These are phyloP conservation scores for Saccharomycopsis crataegensis DNA, from an alignment of 1,139 yeast genomes.

Conservation along the genomic window DNA sequence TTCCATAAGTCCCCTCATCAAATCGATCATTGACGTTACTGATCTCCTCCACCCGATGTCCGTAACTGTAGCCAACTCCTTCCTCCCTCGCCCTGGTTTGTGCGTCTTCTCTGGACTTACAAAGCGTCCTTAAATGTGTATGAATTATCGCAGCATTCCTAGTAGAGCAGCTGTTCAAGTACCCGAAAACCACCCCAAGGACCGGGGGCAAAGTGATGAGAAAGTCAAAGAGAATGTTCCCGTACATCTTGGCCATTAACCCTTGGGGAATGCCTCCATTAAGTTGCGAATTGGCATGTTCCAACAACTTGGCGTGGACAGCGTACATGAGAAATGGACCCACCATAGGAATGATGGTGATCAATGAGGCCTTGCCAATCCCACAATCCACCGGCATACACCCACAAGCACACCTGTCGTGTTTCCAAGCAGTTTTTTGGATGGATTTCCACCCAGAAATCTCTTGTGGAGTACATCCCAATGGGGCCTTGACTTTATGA, in stretches of 20 bases:
- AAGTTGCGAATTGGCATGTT: conserved; percentile 41
- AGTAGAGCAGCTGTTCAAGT: conserved; percentile 84
- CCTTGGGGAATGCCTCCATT: conserved; percentile 41
- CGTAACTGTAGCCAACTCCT: background rate
- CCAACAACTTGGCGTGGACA: conserved; percentile 60
- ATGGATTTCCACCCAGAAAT: conserved; percentile 61
- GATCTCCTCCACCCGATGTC: background rate
- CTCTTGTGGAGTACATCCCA: conserved; percentile 52
- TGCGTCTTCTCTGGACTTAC: background rate
- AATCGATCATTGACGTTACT: background rate
- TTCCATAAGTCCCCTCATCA: background rate
- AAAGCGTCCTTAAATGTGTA: conserved; percentile 27
- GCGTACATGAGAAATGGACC: conserved; percentile 80
- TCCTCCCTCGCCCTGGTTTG: too few relatives aligned
- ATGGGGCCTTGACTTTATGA: conserved; percentile 48
- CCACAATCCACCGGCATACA: conserved; percentile 61
- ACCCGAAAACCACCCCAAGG: conserved; percentile 65
- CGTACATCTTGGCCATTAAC: conserved; percentile 37
- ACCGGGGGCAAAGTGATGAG: conserved; percentile 71
- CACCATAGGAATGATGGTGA: conserved; percentile 62
- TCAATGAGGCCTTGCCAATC: conserved; percentile 65
- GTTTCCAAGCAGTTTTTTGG: conserved; percentile 76
- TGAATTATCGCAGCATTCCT: conserved; percentile 77
- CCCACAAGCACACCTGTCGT: conserved; percentile 72
- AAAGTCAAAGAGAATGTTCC: conserved; percentile 66